Percentiles rank a stretch among this genome's conserved stretches.
phyloP scores from a whole-genome alignment of 2,329 filamentous ascomycete genomes.

The Ophiostoma triangulosporum region DNA sequence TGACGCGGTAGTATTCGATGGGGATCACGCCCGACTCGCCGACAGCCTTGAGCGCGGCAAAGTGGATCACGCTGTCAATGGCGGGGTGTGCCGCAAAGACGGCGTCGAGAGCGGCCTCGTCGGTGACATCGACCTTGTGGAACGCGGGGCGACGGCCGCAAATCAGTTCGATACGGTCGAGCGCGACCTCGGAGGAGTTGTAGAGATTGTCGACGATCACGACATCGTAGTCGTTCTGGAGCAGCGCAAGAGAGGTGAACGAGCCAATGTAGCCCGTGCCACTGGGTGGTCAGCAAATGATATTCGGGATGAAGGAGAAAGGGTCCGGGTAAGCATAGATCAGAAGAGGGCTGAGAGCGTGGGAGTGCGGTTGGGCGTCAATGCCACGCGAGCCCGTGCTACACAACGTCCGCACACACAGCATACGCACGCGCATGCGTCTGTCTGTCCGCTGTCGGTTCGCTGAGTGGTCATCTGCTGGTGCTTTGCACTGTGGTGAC shows the following conservation, averaged over 20 bases:
- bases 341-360: background rate
- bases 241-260: conserved; percentile 83
- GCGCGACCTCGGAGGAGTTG: conserved; percentile 83
- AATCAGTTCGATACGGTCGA: conserved; percentile 93
- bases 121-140: conserved; percentile 75
- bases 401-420: background rate
- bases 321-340: too few relatives aligned
- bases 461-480: background rate
- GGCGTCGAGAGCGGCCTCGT: conserved; percentile 68
- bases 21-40: conserved; percentile 90
- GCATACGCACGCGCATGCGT: conserved; percentile 1
- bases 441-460: conserved; percentile 1
- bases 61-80: conserved; percentile 98
- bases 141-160: conserved; percentile 77
- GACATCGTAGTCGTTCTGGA: conserved; percentile 90
- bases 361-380: background rate
- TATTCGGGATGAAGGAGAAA: background rate
- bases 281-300: conserved; percentile 36
- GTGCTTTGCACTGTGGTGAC: background rate
- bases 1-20: conserved; percentile 95
- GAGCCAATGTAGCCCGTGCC: conserved; percentile 98
- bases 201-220: conserved; percentile 93
- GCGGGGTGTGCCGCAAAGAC: conserved; percentile 81
- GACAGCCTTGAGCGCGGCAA: conserved; percentile 95
- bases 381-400: background rate